Evolutionary conservation across 495 filamentous ascomycete species (phyloP).

Genomic region (Aspergillus leporis): DNA sequence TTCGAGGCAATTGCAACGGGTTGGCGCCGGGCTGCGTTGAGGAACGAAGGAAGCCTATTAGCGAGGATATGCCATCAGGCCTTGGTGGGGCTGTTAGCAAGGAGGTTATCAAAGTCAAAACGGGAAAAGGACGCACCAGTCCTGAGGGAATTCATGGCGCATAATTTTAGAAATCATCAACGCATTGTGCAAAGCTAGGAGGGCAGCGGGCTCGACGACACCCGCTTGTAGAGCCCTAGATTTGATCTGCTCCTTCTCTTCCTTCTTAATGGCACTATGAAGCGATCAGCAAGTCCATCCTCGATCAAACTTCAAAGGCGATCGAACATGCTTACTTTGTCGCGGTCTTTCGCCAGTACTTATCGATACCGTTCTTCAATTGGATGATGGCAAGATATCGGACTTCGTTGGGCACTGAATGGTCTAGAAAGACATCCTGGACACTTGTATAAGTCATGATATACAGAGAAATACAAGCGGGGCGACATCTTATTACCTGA

Average conservation of each 20-base stretch:
- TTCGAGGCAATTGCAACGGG: constrained; percentile 62
- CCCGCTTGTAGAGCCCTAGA: constrained; percentile 69
- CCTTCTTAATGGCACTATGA: constrained; percentile 65
- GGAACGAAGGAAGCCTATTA: constrained; percentile 62
- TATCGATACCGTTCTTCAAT: constrained; percentile 93
- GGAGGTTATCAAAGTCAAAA: not conserved
- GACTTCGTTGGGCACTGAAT: constrained; percentile 67
- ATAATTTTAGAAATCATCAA: constrained; percentile 85
- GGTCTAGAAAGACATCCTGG: constrained; percentile 78
- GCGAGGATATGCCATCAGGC: constrained; percentile 51
- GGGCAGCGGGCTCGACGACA: constrained; percentile 68
- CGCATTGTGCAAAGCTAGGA: constrained; percentile 81
- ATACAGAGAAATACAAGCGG: constrained; percentile 2
- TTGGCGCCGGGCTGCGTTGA: constrained; percentile 44
- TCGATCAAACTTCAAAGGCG: not conserved
- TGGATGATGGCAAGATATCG: constrained; percentile 91
- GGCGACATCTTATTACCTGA: constrained; percentile 52
- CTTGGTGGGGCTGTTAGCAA: constrained; percentile 26
- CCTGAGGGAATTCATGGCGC: constrained; percentile 81
- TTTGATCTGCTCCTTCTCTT: constrained; percentile 75
- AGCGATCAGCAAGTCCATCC: constrained; percentile 21
- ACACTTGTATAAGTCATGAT: not conserved
- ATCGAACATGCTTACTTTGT: constrained; percentile 47
- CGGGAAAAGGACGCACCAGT: constrained; percentile 56
- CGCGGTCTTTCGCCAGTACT: constrained; percentile 81